Evolutionary conservation across 2,329 filamentous ascomycete genomes (phyloP), one percentile per base, ranked within the genome.

Genomic region (Cadophora malorum): DNA sequence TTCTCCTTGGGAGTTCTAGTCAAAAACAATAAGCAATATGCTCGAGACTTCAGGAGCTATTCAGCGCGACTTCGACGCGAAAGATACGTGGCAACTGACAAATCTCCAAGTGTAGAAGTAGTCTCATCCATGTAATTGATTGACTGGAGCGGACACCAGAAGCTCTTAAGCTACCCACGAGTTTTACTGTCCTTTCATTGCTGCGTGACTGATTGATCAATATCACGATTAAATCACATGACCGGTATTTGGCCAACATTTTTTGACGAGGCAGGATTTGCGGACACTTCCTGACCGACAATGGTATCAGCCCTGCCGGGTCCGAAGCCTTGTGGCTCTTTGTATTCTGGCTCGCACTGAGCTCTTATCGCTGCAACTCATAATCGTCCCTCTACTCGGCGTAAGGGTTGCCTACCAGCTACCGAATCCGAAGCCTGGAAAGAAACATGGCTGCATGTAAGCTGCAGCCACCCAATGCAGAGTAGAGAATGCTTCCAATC

Each of bases 381-480:
- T 7, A 25, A 55, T 55, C 50, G 23, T 9, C 50, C 23, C 23
- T 41, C 55, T 59, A 41, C 35, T 59, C 55, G 31, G 35, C 33
- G 55, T 59, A 33, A 41, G n/a, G 8, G 35, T 25, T 59, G 55
- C 55, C n/a, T 59, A 41, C 8, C 33, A 4, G 10, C 21, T 41
- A 59, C 33, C 55, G n/a, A 59, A 59, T 59, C 35, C n/a, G 16
- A 25, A 7, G 14, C 4, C 9, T 41, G 19, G 55, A 38, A 41
- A 41, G 4, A n/a, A 55, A 16, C 10, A 55, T 28, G 28, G 50
- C 23, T 33, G 50, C 31, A 59, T 41, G n/a, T 35, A 14, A 12
- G 55, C 55, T 23, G 55, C 55, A n/a, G 35, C 55, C 55, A 38
- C 35, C n/a, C n/a, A 38, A 33, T 59, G 55, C 55, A 38, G 33